Evolutionary conservation across 306 rosid genomes (phyloP).

Genomic region (Gastrolobium bilobum): DNA sequence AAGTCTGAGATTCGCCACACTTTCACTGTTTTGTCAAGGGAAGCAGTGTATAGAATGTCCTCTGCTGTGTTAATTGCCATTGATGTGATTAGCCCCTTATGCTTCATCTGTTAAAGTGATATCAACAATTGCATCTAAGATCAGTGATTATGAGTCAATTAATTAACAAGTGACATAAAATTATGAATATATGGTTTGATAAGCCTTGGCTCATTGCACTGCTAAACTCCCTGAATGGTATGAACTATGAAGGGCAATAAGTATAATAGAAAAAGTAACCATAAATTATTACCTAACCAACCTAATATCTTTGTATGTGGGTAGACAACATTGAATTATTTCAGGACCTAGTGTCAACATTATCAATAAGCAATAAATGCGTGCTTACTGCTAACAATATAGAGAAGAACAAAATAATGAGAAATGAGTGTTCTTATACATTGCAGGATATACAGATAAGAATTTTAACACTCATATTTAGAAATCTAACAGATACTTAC

Average conservation of each 20-base stretch:
- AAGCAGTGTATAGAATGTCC: constrained; percentile 86
- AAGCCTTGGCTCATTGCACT: too few species aligned
- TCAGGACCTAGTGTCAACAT: constrained; percentile 28
- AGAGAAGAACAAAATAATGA: not conserved
- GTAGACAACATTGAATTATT: not conserved
- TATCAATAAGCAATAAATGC: constrained; percentile 28
- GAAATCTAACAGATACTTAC: constrained; percentile 50
- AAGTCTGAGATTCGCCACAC: constrained; percentile 88
- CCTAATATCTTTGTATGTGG: not conserved
- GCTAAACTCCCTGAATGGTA: too few species aligned
- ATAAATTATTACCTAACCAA: constrained; percentile 5
- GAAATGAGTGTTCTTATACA: too few species aligned
- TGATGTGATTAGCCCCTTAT: constrained; percentile 82
- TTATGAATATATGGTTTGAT: too few species aligned
- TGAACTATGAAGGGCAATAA: not conserved
- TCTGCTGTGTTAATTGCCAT: constrained; percentile 76
- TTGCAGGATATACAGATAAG: not conserved
- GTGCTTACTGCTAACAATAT: not conserved
- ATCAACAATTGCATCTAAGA: not conserved
- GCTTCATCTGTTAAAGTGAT: constrained; percentile 68
- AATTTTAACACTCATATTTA: not conserved
- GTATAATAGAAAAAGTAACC: not conserved
- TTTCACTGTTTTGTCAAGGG: constrained; percentile 85
- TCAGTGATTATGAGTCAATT: not conserved
- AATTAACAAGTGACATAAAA: not conserved